These are phyloP conservation scores for Xanthoconium separans DNA, from an alignment of 1,284 basidiomycete genomes.

Conservation along the genomic window DNA sequence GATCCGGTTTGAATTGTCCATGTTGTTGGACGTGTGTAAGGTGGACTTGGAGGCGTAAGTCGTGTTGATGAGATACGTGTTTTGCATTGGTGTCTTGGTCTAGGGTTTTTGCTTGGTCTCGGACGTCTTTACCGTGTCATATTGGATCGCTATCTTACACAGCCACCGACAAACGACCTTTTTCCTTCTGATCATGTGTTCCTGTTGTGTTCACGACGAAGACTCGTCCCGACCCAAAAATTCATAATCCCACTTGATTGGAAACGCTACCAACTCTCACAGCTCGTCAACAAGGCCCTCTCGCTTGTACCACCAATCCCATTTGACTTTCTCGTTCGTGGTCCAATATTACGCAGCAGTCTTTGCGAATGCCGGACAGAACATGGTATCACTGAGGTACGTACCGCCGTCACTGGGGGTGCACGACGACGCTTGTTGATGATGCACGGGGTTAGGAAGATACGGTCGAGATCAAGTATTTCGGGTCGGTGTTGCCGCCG, in stretches of 20 bases:
- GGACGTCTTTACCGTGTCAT: no score
- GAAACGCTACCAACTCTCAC: slow-evolving; percentile 95
- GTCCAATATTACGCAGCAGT: slow-evolving; percentile 75
- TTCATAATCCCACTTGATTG: slow-evolving; percentile 93
- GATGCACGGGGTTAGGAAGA: slow-evolving; percentile 58
- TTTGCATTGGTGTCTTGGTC: no score
- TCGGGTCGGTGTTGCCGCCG: slow-evolving; percentile 90
- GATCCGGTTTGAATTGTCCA: no score
- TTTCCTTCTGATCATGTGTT: no score
- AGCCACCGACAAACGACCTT: no score
- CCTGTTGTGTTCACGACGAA: no score
- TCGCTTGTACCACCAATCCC: slow-evolving; percentile 56
- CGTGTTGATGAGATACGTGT: no score
- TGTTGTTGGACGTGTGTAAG: no score
- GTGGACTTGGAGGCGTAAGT: no score
- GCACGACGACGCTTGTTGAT: slow-evolving; percentile 20
- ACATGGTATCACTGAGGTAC: slow-evolving; percentile 23
- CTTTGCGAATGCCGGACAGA: slow-evolving; percentile 62
- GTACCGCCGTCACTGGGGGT: background rate
- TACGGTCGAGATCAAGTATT: slow-evolving; percentile 92
- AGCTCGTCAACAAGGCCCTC: slow-evolving; percentile 94
- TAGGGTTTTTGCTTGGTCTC: no score
- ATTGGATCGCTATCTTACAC: no score
- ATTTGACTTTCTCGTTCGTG: slow-evolving; percentile 91
- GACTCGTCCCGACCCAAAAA: slow-evolving; percentile 74